These are phyloP conservation scores for Naganishia antarctica DNA, from an alignment of 768 basidiomycete genomes.

Conservation along the genomic window DNA sequence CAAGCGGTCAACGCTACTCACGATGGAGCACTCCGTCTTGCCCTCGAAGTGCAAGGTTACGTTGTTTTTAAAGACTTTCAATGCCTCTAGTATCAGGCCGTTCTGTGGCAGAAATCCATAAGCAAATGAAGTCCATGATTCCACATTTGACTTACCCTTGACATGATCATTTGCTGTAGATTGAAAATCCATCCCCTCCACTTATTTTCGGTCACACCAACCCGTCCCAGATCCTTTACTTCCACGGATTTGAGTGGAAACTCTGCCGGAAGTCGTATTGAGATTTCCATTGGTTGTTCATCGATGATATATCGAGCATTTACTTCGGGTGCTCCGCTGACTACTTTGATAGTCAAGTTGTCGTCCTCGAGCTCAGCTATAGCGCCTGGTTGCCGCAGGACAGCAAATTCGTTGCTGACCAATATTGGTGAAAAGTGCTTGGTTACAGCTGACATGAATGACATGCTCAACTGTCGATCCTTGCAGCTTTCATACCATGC, in stretches of 20 bases:
- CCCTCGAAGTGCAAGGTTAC: conserved; percentile 90
- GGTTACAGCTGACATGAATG: conserved; percentile 72
- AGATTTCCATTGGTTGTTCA: conserved; percentile 87
- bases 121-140: too few relatives aligned
- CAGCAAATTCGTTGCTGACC: conserved; percentile 73
- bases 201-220: conserved; percentile 80
- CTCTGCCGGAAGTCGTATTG: conserved; percentile 74
- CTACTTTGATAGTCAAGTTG: conserved; percentile 72
- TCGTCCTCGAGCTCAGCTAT: conserved; percentile 60
- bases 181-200: conserved; percentile 93
- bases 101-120: conserved; percentile 57
- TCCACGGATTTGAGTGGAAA: conserved; percentile 87
- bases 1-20: conserved; percentile 49
- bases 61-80: conserved; percentile 88
- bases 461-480: conserved; percentile 76
- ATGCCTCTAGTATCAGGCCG: conserved; percentile 79
- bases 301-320: conserved; percentile 80
- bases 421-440: conserved; percentile 83
- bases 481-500: conserved; percentile 81
- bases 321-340: conserved; percentile 67
- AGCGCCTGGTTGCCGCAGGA: conserved; percentile 53
- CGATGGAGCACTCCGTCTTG: conserved; percentile 94
- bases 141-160: conserved; percentile 64
- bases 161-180: conserved; percentile 83
- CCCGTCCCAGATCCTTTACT: conserved; percentile 72